These are phyloP conservation scores for Takashimella koratensis DNA, from an alignment of 1,284 basidiomycete genomes.

Conservation along the genomic window DNA sequence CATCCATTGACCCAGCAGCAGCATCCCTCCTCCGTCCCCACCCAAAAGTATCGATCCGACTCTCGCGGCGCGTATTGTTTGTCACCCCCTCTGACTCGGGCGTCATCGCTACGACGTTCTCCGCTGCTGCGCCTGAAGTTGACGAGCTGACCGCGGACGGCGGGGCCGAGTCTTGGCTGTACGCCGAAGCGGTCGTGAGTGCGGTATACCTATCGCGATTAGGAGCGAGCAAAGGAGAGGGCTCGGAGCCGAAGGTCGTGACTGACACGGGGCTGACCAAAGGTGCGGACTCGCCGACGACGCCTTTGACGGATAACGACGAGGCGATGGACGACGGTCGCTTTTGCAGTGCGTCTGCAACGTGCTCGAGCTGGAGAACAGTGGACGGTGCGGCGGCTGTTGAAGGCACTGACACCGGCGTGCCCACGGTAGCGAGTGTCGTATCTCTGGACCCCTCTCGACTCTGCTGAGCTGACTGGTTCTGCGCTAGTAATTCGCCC, in stretches of 20 bases:
- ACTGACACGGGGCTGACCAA: too few species aligned
- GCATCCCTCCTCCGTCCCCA: conserved; percentile 21
- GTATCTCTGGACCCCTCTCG: conserved; percentile 14
- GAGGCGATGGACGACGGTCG: too few species aligned
- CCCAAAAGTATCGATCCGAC: conserved; percentile 6
- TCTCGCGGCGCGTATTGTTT: neutral
- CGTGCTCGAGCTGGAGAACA: neutral
- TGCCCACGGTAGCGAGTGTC: conserved; percentile 9
- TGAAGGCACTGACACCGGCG: conserved; percentile 8
- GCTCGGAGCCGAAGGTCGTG: neutral
- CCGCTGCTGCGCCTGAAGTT: too few species aligned
- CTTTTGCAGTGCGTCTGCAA: neutral
- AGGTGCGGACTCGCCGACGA: too few species aligned
- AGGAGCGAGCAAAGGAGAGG: neutral
- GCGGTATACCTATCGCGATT: neutral
- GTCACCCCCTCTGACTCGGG: neutral
- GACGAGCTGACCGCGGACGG: conserved; percentile 18
- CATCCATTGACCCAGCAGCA: too few species aligned
- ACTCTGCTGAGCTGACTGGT: neutral
- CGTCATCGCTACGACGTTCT: neutral
- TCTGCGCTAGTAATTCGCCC: neutral
- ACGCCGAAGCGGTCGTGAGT: conserved; percentile 16
- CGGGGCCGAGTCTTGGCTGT: conserved; percentile 36
- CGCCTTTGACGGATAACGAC: too few species aligned
- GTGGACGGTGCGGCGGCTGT: neutral